phyloP scores from a whole-genome alignment of 768 basidiomycete species.

The Tulasnella sp. region DNA sequence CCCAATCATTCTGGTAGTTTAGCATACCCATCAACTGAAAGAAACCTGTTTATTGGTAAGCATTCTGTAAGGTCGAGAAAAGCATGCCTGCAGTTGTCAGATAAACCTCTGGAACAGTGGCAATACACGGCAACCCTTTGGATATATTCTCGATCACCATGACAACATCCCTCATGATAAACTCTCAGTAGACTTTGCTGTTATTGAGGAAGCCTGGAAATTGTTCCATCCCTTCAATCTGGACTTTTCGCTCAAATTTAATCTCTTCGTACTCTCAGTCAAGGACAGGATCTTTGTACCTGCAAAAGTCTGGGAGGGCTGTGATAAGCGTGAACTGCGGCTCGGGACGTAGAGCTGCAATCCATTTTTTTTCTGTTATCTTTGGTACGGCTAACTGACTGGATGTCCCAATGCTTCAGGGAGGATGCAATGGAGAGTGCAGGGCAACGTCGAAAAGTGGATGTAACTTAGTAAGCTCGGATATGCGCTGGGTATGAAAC shows the following conservation, averaged over 20 bases:
- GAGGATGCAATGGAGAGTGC: constrained; percentile 11
- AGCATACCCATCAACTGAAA: constrained; percentile 19
- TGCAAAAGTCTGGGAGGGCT: neutral
- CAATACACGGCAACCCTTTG: neutral
- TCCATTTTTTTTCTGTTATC: neutral
- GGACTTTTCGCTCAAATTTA: neutral
- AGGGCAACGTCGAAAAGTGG: neutral
- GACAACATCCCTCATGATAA: constrained; percentile 4
- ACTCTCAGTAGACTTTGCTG: neutral
- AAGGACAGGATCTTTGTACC: neutral
- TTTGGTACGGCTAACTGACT: neutral
- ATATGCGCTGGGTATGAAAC: too few relatives aligned
- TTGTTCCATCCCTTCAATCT: neutral
- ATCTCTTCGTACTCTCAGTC: neutral
- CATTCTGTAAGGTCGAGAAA: neutral
- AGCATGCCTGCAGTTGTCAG: neutral
- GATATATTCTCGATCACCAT: constrained; percentile 4
- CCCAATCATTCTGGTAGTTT: too few relatives aligned
- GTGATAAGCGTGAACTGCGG: too few relatives aligned
- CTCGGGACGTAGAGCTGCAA: neutral
- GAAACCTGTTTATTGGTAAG: constrained; percentile 7
- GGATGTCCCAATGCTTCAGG: neutral
- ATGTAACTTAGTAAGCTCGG: neutral
- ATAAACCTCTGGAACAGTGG: neutral
- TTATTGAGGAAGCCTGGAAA: neutral